Percentiles rank a stretch among this genome's conserved stretches.
Evolutionary conservation across 2,329 filamentous ascomycete genomes (phyloP).

Genomic region (Pseudopyrenochaeta lycopersici): DNA sequence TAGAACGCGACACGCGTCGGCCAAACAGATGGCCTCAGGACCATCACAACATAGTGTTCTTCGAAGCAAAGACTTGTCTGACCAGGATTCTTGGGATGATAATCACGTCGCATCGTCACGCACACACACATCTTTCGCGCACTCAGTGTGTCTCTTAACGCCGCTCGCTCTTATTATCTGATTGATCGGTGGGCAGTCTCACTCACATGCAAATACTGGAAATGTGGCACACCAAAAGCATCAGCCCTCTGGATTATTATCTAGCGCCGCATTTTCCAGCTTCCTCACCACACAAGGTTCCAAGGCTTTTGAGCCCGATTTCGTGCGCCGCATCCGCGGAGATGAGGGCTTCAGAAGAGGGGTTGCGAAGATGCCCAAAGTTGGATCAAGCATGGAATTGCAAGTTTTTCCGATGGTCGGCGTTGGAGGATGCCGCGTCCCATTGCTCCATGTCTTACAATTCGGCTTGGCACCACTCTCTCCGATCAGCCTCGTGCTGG

Average conservation of each 20-base stretch:
- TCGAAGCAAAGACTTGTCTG: slow-evolving; percentile 26
- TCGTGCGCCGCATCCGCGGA: background rate
- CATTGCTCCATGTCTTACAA: slow-evolving; percentile 21
- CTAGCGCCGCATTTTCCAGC: slow-evolving; percentile 6
- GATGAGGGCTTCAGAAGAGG: too few species aligned
- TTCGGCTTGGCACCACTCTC: slow-evolving; percentile 19
- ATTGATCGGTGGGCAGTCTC: slow-evolving; percentile 30
- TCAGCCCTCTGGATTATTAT: slow-evolving; percentile 4
- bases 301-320: slow-evolving; percentile 2
- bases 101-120: slow-evolving; percentile 38
- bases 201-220: slow-evolving; percentile 18
- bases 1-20: slow-evolving; percentile 37
- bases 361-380: background rate
- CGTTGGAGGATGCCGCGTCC: background rate
- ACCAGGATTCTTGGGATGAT: slow-evolving; percentile 15
- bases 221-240: slow-evolving; percentile 25
- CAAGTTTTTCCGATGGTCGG: background rate
- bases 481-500: slow-evolving; percentile 20
- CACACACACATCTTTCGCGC: slow-evolving; percentile 8
- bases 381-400: background rate
- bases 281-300: slow-evolving; percentile 3
- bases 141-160: slow-evolving; percentile 9
- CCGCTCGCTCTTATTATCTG: slow-evolving; percentile 13
- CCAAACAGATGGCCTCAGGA: slow-evolving; percentile 29
- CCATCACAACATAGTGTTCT: slow-evolving; percentile 14